A percentile compares a stretch with the other conserved stretches of the same genome.
These are phyloP conservation scores for Colletotrichum musae DNA, from an alignment of 2,329 filamentous ascomycete species.

Conservation along the genomic window DNA sequence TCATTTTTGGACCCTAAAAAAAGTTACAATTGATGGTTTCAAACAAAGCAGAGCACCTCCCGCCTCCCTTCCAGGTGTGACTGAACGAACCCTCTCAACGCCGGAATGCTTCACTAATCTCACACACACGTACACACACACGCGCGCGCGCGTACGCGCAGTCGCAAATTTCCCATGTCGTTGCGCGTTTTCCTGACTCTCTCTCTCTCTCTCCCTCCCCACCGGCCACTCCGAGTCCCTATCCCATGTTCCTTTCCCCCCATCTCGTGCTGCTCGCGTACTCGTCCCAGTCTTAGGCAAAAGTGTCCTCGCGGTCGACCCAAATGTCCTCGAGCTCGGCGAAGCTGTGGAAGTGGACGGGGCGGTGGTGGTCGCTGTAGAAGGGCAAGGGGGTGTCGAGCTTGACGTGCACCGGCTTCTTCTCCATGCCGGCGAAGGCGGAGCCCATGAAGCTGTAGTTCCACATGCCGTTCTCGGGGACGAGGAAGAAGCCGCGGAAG, in stretches of 20 bases:
- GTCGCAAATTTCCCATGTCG: background rate
- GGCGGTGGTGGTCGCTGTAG: constrained; percentile 93
- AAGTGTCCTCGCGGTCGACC: constrained; percentile 93
- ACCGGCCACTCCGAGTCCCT: no score
- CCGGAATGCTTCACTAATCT: constrained; percentile 12
- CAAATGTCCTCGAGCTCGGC: constrained; percentile 97
- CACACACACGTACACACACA: background rate
- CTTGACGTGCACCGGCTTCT: constrained; percentile 91
- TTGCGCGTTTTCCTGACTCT: no score
- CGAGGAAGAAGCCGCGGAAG: constrained; percentile 95
- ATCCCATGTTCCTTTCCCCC: no score
- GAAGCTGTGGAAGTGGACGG: constrained; percentile 97
- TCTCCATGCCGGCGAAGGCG: constrained; percentile 88
- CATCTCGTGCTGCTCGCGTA: no score
- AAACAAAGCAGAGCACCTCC: constrained; percentile 7
- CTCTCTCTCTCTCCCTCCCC: no score
- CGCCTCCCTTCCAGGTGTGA: background rate
- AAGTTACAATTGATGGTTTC: constrained; percentile 33
- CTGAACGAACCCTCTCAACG: constrained; percentile 8
- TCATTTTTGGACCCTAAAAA: background rate
- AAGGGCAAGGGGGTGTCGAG: constrained; percentile 92
- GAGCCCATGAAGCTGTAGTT: constrained; percentile 99
- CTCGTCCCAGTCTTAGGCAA: constrained; percentile 75
- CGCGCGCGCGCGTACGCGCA: no score
- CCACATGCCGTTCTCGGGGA: constrained; percentile 91